Evolutionary conservation across 805 yeast genomes (phyloP).

Genomic region (Wickerhamomyces ciferrii): DNA sequence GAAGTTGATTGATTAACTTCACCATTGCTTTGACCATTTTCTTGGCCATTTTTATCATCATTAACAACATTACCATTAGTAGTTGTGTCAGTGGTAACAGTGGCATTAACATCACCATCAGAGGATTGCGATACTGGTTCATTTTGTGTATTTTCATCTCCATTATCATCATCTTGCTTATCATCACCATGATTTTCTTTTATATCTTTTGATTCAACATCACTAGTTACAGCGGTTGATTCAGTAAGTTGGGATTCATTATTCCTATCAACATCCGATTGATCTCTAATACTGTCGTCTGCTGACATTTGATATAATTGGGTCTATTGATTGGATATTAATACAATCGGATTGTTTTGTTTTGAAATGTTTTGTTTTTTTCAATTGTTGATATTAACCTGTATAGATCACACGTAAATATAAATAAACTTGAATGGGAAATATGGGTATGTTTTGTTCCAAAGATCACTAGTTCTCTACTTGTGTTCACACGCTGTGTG

Average conservation of each 20-base stretch:
- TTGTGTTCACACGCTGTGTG: too few species aligned
- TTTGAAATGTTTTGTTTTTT: too few species aligned
- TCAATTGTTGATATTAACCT: background rate
- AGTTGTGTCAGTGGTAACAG: background rate
- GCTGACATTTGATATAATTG: background rate
- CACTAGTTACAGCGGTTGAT: background rate
- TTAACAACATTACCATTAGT: background rate
- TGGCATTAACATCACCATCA: background rate
- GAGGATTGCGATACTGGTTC: background rate
- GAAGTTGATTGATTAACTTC: background rate
- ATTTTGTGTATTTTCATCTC: background rate
- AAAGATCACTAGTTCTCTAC: too few species aligned
- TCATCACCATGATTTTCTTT: background rate
- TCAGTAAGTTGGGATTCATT: background rate
- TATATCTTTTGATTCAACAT: background rate
- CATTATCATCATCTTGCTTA: background rate
- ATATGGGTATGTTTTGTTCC: too few species aligned
- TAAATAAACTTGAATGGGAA: too few species aligned
- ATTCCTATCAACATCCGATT: background rate
- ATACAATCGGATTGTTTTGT: too few species aligned
- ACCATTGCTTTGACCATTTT: background rate
- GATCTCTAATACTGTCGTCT: background rate
- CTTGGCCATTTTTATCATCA: background rate
- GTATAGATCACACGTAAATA: background rate
- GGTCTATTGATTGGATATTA: too few species aligned